Evolutionary conservation across 345 rosid species (phyloP).

Genomic region (Limnanthes douglasii): DNA sequence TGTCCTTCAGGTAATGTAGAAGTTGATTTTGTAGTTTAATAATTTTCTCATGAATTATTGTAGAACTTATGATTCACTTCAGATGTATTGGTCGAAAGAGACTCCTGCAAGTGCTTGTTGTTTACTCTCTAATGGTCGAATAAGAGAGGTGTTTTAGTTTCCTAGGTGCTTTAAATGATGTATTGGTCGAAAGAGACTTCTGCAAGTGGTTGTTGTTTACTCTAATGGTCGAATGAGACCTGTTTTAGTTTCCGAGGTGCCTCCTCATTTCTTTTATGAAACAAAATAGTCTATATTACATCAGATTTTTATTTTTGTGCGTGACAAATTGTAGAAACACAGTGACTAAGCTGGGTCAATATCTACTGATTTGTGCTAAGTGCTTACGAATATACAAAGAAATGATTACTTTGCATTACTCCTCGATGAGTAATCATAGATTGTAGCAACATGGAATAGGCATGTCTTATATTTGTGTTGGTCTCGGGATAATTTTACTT

Average conservation of each 20-base stretch:
- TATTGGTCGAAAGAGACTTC: background rate
- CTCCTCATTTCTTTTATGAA: background rate
- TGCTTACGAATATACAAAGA: background rate
- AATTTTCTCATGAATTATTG: conserved; percentile 2
- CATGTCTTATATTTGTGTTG: background rate
- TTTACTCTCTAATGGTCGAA: background rate
- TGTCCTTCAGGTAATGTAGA: conserved; percentile 49
- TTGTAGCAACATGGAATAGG: background rate
- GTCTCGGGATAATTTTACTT: background rate
- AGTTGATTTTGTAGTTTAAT: conserved; percentile 3
- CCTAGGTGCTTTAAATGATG: too few species aligned
- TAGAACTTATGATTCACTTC: too few species aligned
- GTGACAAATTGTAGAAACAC: background rate
- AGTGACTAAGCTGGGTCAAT: background rate
- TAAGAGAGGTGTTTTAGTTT: too few species aligned
- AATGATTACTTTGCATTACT: background rate
- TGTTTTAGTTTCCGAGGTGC: background rate
- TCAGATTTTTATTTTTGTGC: background rate
- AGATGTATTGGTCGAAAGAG: background rate
- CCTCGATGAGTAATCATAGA: background rate
- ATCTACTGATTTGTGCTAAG: too few species aligned
- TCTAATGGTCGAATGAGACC: too few species aligned
- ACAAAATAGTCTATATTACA: background rate
- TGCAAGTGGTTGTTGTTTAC: background rate
- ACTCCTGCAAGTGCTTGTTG: background rate